phyloP scores from a whole-genome alignment of 257 asterid species.

The Solanum arcanum region DNA sequence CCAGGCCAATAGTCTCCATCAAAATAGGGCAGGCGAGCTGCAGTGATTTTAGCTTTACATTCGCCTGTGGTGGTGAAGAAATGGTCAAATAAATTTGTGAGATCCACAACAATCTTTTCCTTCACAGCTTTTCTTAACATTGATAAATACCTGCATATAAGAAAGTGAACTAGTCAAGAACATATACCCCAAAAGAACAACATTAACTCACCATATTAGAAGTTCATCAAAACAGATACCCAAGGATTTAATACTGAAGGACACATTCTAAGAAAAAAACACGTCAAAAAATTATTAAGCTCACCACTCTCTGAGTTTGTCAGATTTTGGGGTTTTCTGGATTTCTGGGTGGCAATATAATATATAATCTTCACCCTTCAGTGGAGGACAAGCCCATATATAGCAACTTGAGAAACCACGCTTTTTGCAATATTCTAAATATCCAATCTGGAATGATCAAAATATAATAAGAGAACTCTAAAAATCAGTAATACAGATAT shows the following conservation, averaged over 20 bases:
- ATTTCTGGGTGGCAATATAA: conserved; percentile 98
- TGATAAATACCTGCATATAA: conserved; percentile 67
- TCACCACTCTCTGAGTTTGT: conserved; percentile 97
- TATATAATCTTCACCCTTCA: conserved; percentile 97
- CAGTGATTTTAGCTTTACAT: conserved; percentile 89
- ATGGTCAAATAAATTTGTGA: conserved; percentile 82
- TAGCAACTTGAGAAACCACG: conserved; percentile 98
- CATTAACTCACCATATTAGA: neutral
- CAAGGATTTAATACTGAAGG: neutral
- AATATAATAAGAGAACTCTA: neutral
- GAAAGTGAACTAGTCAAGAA: conserved; percentile 2
- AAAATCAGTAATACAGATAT: neutral
- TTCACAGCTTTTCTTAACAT: conserved; percentile 83
- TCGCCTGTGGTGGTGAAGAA: conserved; percentile 76
- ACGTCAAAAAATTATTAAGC: conserved; percentile 4
- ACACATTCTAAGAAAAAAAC: neutral
- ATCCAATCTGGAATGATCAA: conserved; percentile 61
- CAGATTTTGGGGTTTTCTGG: conserved; percentile 97
- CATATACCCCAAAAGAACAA: neutral
- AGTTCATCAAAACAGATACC: neutral
- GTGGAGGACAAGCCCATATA: conserved; percentile 98
- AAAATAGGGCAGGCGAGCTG: conserved; percentile 88
- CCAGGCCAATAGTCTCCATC: conserved; percentile 99
- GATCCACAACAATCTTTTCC: conserved; percentile 78
- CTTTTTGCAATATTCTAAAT: conserved; percentile 84